phyloP scores from a whole-genome alignment of 2,329 filamentous ascomycete genomes.

The Penicillium frequentans region DNA sequence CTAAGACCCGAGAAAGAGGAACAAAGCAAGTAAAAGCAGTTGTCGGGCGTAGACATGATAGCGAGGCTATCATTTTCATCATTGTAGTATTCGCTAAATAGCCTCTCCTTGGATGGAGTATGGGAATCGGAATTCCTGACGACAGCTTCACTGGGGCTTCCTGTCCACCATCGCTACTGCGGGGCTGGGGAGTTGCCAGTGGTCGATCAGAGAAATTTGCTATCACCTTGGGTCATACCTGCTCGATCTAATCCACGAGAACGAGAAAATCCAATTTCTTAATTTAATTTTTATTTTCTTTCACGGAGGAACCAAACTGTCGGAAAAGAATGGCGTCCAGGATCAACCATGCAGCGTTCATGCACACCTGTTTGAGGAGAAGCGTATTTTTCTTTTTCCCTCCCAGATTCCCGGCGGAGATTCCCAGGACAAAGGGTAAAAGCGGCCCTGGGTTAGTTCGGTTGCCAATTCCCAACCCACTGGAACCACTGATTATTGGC shows the following conservation, averaged over 20 bases:
- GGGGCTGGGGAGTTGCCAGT: constrained; percentile 13
- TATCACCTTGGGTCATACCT: neutral
- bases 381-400: neutral
- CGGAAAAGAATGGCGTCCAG: neutral
- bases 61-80: constrained; percentile 4
- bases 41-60: neutral
- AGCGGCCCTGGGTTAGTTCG: constrained; percentile 19
- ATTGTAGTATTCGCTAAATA: neutral
- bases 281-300: neutral
- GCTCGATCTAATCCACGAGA: constrained; percentile 5
- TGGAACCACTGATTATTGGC: constrained; percentile 32
- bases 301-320: neutral
- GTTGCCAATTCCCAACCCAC: constrained; percentile 27
- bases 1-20: neutral
- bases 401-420: neutral
- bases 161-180: constrained; percentile 4
- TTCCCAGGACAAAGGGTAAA: constrained; percentile 16
- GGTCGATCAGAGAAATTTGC: constrained; percentile 12
- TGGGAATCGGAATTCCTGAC: constrained; percentile 2
- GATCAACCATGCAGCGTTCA: constrained; percentile 9
- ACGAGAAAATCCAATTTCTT: neutral
- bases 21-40: neutral
- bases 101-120: neutral
- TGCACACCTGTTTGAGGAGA: constrained; percentile 6
- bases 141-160: constrained; percentile 12